Conservation (phyloP, 805 yeast species). For the Blastobotrys americana region DNA sequence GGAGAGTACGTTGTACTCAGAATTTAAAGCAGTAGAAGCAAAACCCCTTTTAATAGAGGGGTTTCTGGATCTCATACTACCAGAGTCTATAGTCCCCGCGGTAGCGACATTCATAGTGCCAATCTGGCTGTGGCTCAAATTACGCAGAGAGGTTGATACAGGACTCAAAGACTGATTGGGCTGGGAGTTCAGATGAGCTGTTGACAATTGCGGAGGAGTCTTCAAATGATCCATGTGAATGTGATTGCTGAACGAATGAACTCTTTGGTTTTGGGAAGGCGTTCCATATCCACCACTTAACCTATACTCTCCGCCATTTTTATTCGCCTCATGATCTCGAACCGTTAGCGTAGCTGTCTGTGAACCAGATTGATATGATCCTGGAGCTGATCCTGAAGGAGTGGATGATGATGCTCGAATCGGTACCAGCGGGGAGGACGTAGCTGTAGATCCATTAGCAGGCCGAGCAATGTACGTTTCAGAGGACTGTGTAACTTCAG, state of each 20-base stretch:
- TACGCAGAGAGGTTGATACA: background rate
- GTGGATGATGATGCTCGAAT: background rate
- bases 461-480: background rate
- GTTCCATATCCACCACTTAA: background rate
- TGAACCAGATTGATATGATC: background rate
- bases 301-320: background rate
- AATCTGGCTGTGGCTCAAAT: background rate
- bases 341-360: background rate
- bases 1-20: conserved; percentile 31
- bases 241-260: background rate
- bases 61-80: background rate
- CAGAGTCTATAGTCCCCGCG: background rate
- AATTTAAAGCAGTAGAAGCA: conserved; percentile 31
- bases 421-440: background rate
- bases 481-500: background rate
- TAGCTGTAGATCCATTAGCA: background rate
- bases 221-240: background rate
- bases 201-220: too few species aligned
- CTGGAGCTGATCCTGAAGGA: background rate
- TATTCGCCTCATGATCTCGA: too few species aligned
- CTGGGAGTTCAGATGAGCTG: too few species aligned
- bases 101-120: background rate
- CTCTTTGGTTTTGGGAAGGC: background rate
- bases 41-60: conserved; percentile 6
- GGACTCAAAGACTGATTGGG: background rate